Evolutionary conservation across 192 early-diverging fungal genomes (phyloP).

Genomic region (Radiomyces spectabilis): DNA sequence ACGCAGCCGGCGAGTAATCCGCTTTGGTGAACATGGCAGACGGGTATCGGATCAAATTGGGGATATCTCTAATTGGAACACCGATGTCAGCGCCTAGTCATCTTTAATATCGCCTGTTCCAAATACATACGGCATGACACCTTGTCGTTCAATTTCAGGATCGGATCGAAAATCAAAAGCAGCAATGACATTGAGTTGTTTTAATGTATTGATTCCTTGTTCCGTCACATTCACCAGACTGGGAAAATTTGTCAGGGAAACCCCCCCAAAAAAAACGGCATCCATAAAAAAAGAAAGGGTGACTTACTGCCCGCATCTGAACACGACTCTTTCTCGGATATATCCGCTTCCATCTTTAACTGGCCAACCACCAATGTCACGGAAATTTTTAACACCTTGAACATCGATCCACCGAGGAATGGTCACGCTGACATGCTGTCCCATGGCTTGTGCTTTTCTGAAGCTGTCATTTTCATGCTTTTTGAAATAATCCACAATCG

Average conservation of each 20-base stretch:
- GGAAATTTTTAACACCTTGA: slow-evolving; percentile 43
- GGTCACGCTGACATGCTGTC: background rate
- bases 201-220: slow-evolving; percentile 28
- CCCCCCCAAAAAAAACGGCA: too few species aligned
- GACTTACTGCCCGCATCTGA: slow-evolving; percentile 35
- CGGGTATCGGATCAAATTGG: slow-evolving; percentile 30
- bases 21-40: slow-evolving; percentile 42
- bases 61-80: slow-evolving; percentile 17
- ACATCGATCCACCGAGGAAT: slow-evolving; percentile 28
- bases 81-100: background rate
- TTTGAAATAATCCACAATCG: slow-evolving; percentile 29
- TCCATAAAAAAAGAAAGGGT: too few species aligned
- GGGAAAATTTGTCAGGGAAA: background rate
- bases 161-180: slow-evolving; percentile 40
- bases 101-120: background rate
- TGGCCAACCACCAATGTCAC: slow-evolving; percentile 40
- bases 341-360: slow-evolving; percentile 31
- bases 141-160: slow-evolving; percentile 31
- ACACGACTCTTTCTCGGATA: slow-evolving; percentile 31
- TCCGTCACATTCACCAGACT: slow-evolving; percentile 34
- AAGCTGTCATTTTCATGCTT: background rate
- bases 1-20: slow-evolving; percentile 50
- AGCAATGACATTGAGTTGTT: slow-evolving; percentile 30
- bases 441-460: background rate
- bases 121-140: slow-evolving; percentile 1